Evolutionary conservation across 148 eudicot species (phyloP), one percentile per base, ranked within the genome.

Genomic region (Limonium bicolor): DNA sequence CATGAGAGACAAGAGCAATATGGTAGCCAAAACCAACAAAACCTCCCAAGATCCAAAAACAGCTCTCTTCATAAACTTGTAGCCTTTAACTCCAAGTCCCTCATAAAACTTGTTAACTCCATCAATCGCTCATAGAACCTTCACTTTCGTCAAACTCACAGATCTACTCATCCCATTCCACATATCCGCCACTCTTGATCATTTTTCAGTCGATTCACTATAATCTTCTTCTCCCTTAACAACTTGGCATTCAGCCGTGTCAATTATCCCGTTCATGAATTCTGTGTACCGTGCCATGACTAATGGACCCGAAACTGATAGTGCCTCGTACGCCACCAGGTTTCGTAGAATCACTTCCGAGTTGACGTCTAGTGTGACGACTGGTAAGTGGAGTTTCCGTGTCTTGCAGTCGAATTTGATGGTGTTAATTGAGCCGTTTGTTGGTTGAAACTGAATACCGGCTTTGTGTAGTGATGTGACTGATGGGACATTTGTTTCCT

Each of bases 151-250:
- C 46, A 63, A 43, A 29, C 52, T 56, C 7, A 63, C 27, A 3
- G 61, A 41, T 22, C 20, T 55, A 24, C 40, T 49, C 67, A 63
- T 63, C 41, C 67, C 67, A 19, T 63, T 63, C 67, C 67, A 63
- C 10, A 63, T 9, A 6, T 63, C 39, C 3, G 56, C 62, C 37
- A 50, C 67, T 31, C 67, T 21, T 55, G 6, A 23, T 63, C 61
- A 6, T 46, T 56, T 52, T 63, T 63, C 61, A 62, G 13, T 4
- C 29, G 50, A 26, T 55, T 62, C 13, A 41, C 7, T 17, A 62
- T 48, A 4, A 63, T 43, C 51, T 60, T 50, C 7, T 20, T 63
- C 18, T 31, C 14, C 32, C 62, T 35, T 0, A 63, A 50, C 7
- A 55, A 0, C 41, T 19, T 51, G 0, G 26, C 61, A 27, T 63